These are phyloP conservation scores for Aspergillus haitiensis DNA, from an alignment of 495 filamentous ascomycete genomes.

Conservation along the genomic window DNA sequence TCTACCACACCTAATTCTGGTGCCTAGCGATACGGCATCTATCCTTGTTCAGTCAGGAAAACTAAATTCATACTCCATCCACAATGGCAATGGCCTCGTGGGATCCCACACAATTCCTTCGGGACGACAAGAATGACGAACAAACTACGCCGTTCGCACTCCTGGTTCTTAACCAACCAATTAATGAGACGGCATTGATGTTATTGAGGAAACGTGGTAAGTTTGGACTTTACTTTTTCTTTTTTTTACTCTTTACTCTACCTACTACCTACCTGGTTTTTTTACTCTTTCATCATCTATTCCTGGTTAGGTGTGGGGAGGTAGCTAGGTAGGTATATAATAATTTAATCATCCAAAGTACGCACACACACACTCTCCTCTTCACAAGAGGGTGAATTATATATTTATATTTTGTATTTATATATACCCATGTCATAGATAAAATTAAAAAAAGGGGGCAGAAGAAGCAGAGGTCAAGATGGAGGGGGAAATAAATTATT, in stretches of 20 bases:
- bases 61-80: background rate
- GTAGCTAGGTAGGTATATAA: too few species aligned
- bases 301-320: background rate
- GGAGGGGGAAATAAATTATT: too few species aligned
- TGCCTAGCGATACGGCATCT: too few species aligned
- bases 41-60: too few species aligned
- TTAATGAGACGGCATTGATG: conserved; percentile 50
- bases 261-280: background rate
- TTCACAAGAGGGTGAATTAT: background rate
- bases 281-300: background rate
- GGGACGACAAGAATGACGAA: conserved; percentile 25
- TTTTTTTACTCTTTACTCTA: too few species aligned
- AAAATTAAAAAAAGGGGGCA: too few species aligned
- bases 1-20: too few species aligned
- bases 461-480: too few species aligned
- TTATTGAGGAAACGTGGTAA: conserved; percentile 61
- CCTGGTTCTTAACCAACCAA: conserved; percentile 71
- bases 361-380: background rate
- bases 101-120: conserved; percentile 55
- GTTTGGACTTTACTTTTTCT: conserved; percentile 7
- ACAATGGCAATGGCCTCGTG: conserved; percentile 41
- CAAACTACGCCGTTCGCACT: conserved; percentile 52
- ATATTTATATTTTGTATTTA: background rate
- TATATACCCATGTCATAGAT: background rate
- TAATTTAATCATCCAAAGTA: background rate